Conservation (phyloP, 1,284 basidiomycete genomes). For the Pseudozyma hubeiensis region DNA sequence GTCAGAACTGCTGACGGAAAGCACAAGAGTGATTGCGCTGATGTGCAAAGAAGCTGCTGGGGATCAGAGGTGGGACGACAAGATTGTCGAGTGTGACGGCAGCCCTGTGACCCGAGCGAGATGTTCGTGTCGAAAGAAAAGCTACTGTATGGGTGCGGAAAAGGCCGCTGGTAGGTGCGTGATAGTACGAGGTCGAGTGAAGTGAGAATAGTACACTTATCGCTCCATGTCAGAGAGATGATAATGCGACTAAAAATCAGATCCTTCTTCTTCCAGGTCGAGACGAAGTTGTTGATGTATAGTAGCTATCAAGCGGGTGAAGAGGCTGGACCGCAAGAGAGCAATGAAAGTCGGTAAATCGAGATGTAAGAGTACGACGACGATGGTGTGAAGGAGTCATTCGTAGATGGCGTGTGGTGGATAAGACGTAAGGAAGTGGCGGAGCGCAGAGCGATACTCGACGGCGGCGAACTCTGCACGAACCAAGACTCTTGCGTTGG, state of each 20-base stretch:
- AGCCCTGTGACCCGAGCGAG: constrained; percentile 19
- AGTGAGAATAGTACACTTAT: no score
- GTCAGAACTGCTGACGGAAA: constrained; percentile 3
- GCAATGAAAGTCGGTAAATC: background rate
- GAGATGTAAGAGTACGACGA: background rate
- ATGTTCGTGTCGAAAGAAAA: background rate
- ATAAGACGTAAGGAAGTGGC: no score
- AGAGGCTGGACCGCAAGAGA: no score
- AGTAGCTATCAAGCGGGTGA: no score
- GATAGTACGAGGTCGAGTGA: background rate
- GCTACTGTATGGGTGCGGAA: constrained; percentile 7
- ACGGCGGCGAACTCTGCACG: no score
- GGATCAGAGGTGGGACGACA: background rate
- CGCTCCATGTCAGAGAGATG: no score
- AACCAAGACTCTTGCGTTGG: background rate
- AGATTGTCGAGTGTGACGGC: background rate
- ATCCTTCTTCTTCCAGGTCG: no score
- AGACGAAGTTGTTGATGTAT: no score
- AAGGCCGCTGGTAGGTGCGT: constrained; percentile 9
- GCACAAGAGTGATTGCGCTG: constrained; percentile 13
- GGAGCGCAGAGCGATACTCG: no score
- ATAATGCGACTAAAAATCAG: no score
- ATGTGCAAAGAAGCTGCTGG: background rate
- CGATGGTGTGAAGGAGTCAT: background rate
- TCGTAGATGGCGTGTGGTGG: background rate